Conservation (phyloP, 345 rosid species). For the Populus davidiana region DNA sequence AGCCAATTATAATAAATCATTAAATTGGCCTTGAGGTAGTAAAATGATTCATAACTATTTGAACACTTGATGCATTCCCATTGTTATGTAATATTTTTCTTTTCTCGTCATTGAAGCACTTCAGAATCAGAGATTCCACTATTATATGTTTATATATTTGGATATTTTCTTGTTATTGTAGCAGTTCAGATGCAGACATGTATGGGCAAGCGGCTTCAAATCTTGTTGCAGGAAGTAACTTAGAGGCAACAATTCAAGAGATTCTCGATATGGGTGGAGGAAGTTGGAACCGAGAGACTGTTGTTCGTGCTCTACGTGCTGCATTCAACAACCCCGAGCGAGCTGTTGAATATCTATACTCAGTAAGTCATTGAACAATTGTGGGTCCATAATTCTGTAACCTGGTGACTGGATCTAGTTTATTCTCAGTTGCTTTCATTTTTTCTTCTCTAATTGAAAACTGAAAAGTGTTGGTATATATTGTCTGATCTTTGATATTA, state of each 20-base stretch:
- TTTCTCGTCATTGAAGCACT: not conserved
- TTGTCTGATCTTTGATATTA: not conserved
- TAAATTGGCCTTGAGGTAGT: too few species aligned
- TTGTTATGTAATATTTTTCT: not conserved
- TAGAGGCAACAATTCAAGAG: slow-evolving; percentile 23
- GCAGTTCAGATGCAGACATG: slow-evolving; percentile 19
- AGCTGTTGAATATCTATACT: slow-evolving; percentile 34
- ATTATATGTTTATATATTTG: too few species aligned
- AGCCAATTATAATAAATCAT: not conserved
- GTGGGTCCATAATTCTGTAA: not conserved
- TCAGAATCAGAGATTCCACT: too few species aligned
- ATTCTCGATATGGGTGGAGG: slow-evolving; percentile 37
- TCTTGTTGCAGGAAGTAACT: slow-evolving; percentile 25
- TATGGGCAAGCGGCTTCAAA: slow-evolving; percentile 34
- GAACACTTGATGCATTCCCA: too few species aligned
- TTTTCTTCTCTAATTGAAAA: not conserved
- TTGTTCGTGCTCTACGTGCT: slow-evolving; percentile 30
- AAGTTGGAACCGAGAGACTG: slow-evolving; percentile 24
- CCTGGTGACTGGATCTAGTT: not conserved
- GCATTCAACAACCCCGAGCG: slow-evolving; percentile 34
- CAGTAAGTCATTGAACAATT: slow-evolving; percentile 20
- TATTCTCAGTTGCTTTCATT: not conserved
- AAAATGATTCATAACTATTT: too few species aligned
- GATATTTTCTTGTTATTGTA: not conserved
- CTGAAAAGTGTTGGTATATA: not conserved